Evolutionary conservation across 805 yeast genomes (phyloP), one percentile per base, ranked within the genome.

Genomic region (Metschnikowia lunata): DNA sequence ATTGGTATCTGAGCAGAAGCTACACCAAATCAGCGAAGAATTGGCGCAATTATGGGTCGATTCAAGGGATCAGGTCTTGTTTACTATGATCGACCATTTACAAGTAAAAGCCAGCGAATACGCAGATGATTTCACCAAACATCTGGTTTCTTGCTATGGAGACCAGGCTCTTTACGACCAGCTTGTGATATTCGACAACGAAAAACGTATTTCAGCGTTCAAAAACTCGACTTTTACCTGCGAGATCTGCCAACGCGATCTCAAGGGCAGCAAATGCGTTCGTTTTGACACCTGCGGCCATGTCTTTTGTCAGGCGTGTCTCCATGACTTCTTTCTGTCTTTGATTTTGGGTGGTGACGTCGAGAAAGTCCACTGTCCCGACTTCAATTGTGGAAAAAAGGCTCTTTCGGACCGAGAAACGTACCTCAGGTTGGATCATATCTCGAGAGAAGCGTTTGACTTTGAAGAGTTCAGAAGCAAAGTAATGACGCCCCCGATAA

Each of bases 301-400:
- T 38, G 48, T 48, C 4, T 54, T 49, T 26, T 54, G 58, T 46
- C 43, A 37, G 14, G 18, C 4, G 13, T 54, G 58, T 33, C 39
- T 54, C 11, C n/a, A 26, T 2, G 48, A 42, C 18, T 54, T 50
- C 40, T 52, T 51, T 39, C 27, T 30, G 14, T 59, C 68, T 3
- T 58, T 63, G 36, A 79, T 81, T 10, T 54, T 54, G 7, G 57
- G 70, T 5, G 85, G 83, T 4, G 76, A 74, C 30, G 66, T 78
- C 5, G 69, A 69, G 13, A 72, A 64, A 37, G 63, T 82, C 1
- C 80, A 79, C 55, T 82, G 87, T 52, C 85, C 86, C 1, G 72
- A 78, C 37, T 76, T 73, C 50, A 71, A 67, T 32, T 75, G 80
- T 44, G 71, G 76, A 4, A 65, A 59, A 43, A 30, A 32, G 9